Evolutionary conservation across 371 early-diverging fungal species (phyloP), one percentile per base, ranked within the genome.

Genomic region (Haplosporangium sp.): DNA sequence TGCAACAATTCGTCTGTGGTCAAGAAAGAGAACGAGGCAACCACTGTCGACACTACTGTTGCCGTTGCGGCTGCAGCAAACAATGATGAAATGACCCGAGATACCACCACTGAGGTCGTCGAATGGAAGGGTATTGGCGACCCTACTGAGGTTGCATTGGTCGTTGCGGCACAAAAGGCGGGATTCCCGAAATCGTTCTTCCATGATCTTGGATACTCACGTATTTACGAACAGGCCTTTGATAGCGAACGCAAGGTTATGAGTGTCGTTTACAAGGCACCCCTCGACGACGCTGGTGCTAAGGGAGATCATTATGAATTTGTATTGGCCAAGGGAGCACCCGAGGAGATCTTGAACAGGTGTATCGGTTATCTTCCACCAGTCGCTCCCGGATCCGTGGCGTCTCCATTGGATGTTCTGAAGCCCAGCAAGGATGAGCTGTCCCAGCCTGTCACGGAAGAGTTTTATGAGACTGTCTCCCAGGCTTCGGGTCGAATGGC

Each of bases 161-260:
- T 92, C 53, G 92, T 93, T 13, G 92, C 93, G 74, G 93, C 94
- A 4, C 84, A 87, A 59, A 93, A 92, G 69, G 82, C 91, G 8
- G 81, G 91, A 0, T 86, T 90, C 74, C 89, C 91, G 45, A 92
- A 92, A 64, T 83, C 89, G 56, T 82, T 58, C 43, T 81, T 67
- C 84, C 86, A 54, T 69, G 81, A 66, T 59, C 67, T 81, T n/a
- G 76, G 75, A 21, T 75, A 75, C 55, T 53, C 59, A 0, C 70
- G 70, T 29, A 67, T 84, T 4, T 85, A 72, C 69, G 88, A 87
- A 42, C 83, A 83, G 48, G 88, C 94, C 0, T 94, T 94, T 71
- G 92, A 92, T 81, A 91, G 92, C 72, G 96, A 95, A 59, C 88
- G 96, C 47, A 97, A 96, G 82, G 84, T 95, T 53, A 97, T 97